Conservation (phyloP, 2,329 filamentous ascomycete genomes). For the Pseudocercospora pini-densiflorae region DNA sequence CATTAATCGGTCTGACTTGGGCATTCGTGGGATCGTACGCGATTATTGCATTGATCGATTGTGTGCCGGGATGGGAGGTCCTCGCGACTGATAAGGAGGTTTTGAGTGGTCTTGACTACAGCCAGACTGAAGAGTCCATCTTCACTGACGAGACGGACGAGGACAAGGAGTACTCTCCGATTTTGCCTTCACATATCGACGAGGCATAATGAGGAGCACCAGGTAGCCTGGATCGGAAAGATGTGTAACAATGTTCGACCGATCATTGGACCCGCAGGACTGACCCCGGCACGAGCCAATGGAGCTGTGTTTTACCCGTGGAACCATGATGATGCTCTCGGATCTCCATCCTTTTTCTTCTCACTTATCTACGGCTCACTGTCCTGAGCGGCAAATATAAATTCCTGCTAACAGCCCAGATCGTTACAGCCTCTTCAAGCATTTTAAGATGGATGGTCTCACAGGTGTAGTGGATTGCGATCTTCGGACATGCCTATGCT, state of each 20-base stretch:
- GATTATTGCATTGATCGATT: slow-evolving; percentile 58
- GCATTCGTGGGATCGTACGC: slow-evolving; percentile 55
- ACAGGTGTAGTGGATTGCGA: too few relatives aligned
- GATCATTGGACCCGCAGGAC: background rate
- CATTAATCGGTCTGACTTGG: slow-evolving; percentile 57
- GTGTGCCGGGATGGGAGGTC: slow-evolving; percentile 58
- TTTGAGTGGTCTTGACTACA: slow-evolving; percentile 16
- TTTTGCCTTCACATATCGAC: slow-evolving; percentile 5
- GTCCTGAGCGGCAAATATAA: too few relatives aligned
- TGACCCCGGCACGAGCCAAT: background rate
- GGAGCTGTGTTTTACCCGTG: background rate
- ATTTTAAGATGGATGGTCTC: too few relatives aligned
- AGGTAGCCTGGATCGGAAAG: too few relatives aligned
- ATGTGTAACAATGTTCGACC: background rate
- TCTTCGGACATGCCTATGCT: background rate
- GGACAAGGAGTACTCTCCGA: slow-evolving; percentile 21
- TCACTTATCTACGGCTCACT: too few relatives aligned
- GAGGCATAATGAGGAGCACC: background rate
- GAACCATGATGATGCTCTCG: background rate
- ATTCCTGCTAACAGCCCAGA: too few relatives aligned
- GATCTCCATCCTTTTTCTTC: too few relatives aligned
- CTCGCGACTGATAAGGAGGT: slow-evolving; percentile 54
- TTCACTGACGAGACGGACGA: slow-evolving; percentile 16
- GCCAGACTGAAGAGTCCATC: slow-evolving; percentile 20
- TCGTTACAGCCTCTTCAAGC: too few relatives aligned